Evolutionary conservation across 1,284 basidiomycete species (phyloP), one percentile per base, ranked within the genome.

Genomic region (Inonotus obliquus): DNA sequence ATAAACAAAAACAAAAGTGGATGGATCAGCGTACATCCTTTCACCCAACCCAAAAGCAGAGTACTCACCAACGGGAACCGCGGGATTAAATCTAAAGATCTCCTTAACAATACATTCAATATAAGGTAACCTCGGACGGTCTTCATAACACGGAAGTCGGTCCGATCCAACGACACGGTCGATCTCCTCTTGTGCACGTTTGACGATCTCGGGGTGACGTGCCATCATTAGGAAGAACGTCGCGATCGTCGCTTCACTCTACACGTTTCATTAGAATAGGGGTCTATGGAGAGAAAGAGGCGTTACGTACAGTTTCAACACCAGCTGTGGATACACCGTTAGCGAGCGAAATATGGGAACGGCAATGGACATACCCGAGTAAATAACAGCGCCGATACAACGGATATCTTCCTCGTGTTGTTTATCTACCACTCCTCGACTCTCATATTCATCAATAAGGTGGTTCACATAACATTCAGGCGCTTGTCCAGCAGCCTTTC

Each of bases 151-250:
- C 19, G 61, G 61, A 2, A 63, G 48, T 19, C 60, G 54, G 23
- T 61, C 45, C 27, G 39, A 35, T 6, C 57, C 61, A 17, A 59
- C 49, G 11, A 67, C 61, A 35, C 35, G 70, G 65, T 81, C 79
- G 52, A 82, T 72, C 67, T 81, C 80, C 19, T 67, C 68, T 54
- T 77, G 74, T 21, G 82, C 73, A 62, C 76, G 77, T 62, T 54
- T 63, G 13, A 38, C 58, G 27, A 63, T 37, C 17, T 63, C 62
- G 3, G 62, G 59, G 54, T 56, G 32, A 1, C 35, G 35, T 2
- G 54, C 52, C 59, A 60, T 57, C 57, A 63, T 53, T 47, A 60
- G n/a, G 27, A 63, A 56, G 59, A 63, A 63, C 27, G 62, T 48
- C 27, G 57, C 17, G 27, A 60, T 25, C 27, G 45, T 60, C 38